These are phyloP conservation scores for Hura crepitans DNA, from an alignment of 441 rosid genomes.

Conservation along the genomic window DNA sequence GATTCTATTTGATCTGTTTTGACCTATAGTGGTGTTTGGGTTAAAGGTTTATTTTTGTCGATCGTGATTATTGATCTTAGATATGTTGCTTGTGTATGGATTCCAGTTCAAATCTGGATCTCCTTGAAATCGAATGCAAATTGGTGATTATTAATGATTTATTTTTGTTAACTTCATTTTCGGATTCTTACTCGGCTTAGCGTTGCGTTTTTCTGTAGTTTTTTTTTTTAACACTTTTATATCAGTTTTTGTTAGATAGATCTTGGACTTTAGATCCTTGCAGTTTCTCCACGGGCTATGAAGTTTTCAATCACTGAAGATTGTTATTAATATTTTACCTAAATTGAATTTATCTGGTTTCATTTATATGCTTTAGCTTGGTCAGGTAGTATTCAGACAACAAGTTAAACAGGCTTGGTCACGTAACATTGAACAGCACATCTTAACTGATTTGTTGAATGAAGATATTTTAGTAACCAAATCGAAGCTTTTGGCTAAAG, in stretches of 20 bases:
- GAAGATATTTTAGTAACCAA: background rate
- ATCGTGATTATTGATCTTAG: conserved; percentile 10
- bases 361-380: background rate
- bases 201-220: background rate
- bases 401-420: no score
- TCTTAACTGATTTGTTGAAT: background rate
- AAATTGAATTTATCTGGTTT: background rate
- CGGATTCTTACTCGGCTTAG: no score
- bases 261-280: conserved; percentile 4
- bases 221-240: no score
- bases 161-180: background rate
- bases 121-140: conserved; percentile 11
- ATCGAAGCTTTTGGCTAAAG: background rate
- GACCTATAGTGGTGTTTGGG: background rate
- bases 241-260: no score
- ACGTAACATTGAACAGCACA: no score
- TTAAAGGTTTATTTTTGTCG: conserved; percentile 19
- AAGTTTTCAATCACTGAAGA: background rate
- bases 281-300: background rate
- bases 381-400: background rate
- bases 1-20: background rate
- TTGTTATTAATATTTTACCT: background rate
- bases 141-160: background rate
- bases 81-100: background rate
- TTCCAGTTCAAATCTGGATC: conserved; percentile 2